Evolutionary conservation across 2,329 filamentous ascomycete genomes (phyloP).

Genomic region (Aspergillus novofumigatus): DNA sequence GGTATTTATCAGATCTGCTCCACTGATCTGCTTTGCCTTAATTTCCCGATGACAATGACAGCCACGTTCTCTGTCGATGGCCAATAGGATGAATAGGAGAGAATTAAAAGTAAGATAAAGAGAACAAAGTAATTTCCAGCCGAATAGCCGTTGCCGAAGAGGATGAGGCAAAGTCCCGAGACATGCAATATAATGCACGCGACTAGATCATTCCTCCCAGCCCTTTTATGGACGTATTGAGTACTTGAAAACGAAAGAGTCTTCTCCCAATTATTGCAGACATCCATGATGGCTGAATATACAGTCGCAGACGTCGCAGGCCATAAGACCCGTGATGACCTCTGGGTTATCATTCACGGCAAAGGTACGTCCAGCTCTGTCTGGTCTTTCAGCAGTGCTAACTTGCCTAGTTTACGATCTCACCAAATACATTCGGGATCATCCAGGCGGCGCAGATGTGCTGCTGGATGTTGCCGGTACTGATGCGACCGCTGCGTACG

Average conservation of each 20-base stretch:
- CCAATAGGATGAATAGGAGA: background rate
- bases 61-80: background rate
- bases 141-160: background rate
- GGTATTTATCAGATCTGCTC: background rate
- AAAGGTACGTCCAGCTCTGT: conserved; percentile 40
- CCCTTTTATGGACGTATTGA: background rate
- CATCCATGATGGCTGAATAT: conserved; percentile 14
- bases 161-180: background rate
- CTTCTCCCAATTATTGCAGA: background rate
- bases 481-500: conserved; percentile 41
- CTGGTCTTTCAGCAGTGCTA: background rate
- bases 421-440: conserved; percentile 55
- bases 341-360: conserved; percentile 56
- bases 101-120: too few relatives aligned
- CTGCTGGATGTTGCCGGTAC: conserved; percentile 39
- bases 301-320: conserved; percentile 38
- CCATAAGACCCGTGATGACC: conserved; percentile 47
- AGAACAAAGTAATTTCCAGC: background rate
- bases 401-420: conserved; percentile 52
- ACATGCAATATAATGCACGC: background rate
- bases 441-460: conserved; percentile 47
- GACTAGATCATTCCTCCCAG: background rate
- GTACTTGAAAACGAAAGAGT: background rate
- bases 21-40: background rate
- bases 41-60: background rate